Base-by-base conservation (phyloP, 1,284 basidiomycete species). In the Apiotrichum akiyoshidainum region DNA sequence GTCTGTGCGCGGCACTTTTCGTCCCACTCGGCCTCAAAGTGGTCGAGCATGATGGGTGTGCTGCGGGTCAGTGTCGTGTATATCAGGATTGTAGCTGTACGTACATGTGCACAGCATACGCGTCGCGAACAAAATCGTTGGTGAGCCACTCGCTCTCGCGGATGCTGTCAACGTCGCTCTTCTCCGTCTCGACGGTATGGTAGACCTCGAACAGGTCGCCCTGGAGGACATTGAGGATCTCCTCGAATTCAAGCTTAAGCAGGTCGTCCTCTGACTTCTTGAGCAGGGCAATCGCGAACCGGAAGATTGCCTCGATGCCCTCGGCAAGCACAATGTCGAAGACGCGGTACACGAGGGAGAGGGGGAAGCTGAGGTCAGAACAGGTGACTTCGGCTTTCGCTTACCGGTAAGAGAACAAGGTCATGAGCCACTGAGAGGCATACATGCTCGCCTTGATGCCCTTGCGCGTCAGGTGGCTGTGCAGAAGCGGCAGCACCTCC, bases 381-480 rank as follows among this genome's bases (percentile, higher is more conserved):
- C 19, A 21, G 26, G 55, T 40, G 39, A 17, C 9, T 10, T 21
- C 41, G 10, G 16, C 22, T 47, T 17, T 41, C 19, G 21, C 84
- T 66, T 69, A 87, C 89, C 89, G 85, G 76, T 93, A 95, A 67
- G 91, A 92, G 80, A 98, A 99, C 73, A 99, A 82, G 0, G 95
- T 99, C 75, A 99, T 83, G 78, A 98, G 97, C 95, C 96, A 99
- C 71, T 97, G 93, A 17, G 89, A 92, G 16, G 83, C 83, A 72
- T 90, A 99, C 93, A 98, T 98, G 78, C 89, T 93, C 51, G 90
- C 92, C 76, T 95, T 96, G 71, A 98, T 81, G 37, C 95, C 94
- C 76, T 96, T 90, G 46, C 94, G 85, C 35, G 93, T 79, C 68
- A 99, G 88, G 77, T 98, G 96, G 19, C 92, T 80, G 72, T 97